A percentile compares a stretch with the other conserved stretches of the same genome.
Evolutionary conservation across 148 eudicot genomes (phyloP).

Genomic region (Hydrangea macrophylla): DNA sequence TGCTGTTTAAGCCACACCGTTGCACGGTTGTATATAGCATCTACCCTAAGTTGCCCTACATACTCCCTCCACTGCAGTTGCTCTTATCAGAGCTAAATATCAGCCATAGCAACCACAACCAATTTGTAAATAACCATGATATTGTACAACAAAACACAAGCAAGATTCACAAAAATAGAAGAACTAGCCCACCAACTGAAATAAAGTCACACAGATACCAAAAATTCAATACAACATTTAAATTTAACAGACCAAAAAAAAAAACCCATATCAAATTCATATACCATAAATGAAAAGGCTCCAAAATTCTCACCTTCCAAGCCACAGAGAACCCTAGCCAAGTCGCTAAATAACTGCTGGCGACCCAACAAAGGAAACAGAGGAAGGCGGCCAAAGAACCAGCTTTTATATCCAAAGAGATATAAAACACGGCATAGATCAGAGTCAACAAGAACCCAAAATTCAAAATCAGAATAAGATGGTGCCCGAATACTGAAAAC

Average conservation of each 20-base stretch:
- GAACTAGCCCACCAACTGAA: not conserved
- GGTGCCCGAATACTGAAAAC: constrained; percentile 4
- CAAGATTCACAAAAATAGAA: not conserved
- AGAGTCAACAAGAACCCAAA: constrained; percentile 30
- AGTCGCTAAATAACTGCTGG: constrained; percentile 29
- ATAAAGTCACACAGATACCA: not conserved
- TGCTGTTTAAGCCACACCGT: no score
- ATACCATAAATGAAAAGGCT: not conserved
- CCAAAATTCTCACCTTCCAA: constrained; percentile 47
- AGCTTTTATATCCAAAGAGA: constrained; percentile 48
- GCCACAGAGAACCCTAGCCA: constrained; percentile 41
- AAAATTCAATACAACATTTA: not conserved
- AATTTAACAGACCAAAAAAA: not conserved
- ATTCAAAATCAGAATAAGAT: constrained; percentile 15
- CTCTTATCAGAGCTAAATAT: not conserved
- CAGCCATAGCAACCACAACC: not conserved
- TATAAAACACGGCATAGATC: constrained; percentile 35
- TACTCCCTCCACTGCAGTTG: not conserved
- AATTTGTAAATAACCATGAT: not conserved
- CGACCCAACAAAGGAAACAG: constrained; percentile 49
- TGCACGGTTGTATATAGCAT: not conserved
- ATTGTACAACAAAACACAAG: not conserved
- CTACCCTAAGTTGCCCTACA: not conserved
- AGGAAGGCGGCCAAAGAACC: constrained; percentile 53
- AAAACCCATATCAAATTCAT: not conserved